Evolutionary conservation across 805 yeast genomes (phyloP).

Genomic region (Ogataea allantospora): DNA sequence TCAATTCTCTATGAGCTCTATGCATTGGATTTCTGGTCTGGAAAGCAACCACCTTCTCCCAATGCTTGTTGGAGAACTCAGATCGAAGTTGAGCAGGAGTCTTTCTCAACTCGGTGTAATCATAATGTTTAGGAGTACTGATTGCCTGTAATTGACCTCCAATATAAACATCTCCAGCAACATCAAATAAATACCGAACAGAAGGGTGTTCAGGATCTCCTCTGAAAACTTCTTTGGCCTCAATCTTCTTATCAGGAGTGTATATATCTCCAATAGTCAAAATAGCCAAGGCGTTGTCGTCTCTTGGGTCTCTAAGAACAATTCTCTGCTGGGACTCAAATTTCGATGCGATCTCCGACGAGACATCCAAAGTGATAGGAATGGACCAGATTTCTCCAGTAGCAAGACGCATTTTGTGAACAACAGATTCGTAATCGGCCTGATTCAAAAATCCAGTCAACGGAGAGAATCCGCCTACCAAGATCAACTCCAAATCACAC

Average conservation of each 20-base stretch:
- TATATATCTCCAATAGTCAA: conserved; percentile 77
- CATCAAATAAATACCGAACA: conserved; percentile 63
- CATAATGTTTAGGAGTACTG: conserved; percentile 82
- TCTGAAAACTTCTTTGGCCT: conserved; percentile 85
- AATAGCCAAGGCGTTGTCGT: conserved; percentile 75
- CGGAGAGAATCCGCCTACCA: conserved; percentile 94
- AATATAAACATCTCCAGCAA: conserved; percentile 78
- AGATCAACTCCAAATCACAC: conserved; percentile 87
- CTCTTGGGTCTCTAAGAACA: conserved; percentile 77
- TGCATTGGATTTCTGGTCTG: conserved; percentile 99
- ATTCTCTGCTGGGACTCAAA: conserved; percentile 59
- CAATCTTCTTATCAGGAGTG: conserved; percentile 73
- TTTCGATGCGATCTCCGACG: conserved; percentile 45
- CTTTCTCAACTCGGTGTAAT: conserved; percentile 81
- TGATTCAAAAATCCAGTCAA: conserved; percentile 64
- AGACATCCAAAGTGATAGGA: conserved; percentile 86
- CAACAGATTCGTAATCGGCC: conserved; percentile 68
- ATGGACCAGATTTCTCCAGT: conserved; percentile 86
- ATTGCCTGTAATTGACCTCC: conserved; percentile 90
- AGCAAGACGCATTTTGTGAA: conserved; percentile 63
- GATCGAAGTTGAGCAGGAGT: conserved; percentile 88
- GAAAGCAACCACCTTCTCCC: conserved; percentile 92
- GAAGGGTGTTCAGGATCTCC: conserved; percentile 99
- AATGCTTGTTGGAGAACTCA: conserved; percentile 76
- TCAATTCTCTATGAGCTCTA: conserved; percentile 94